Percentiles rank a stretch among this genome's conserved stretches.
These are phyloP conservation scores for Penicillium antarcticum DNA, from an alignment of 495 filamentous ascomycete species.

Conservation along the genomic window DNA sequence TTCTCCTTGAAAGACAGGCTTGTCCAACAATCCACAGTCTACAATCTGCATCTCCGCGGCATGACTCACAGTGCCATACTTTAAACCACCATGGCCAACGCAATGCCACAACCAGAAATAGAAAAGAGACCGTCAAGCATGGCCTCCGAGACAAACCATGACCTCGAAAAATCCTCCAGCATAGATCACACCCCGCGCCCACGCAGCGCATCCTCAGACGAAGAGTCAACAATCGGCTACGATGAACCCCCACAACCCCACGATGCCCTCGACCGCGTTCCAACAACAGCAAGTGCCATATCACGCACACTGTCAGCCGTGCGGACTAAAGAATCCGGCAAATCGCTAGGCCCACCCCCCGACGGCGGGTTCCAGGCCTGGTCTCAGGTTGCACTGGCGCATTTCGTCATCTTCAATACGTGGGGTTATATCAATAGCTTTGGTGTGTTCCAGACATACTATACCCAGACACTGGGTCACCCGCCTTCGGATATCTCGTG, in stretches of 20 bases:
- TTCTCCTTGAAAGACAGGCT: too few species aligned
- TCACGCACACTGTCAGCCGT: conserved; percentile 35
- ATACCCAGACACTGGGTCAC: conserved; percentile 46
- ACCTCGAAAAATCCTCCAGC: not conserved
- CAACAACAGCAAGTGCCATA: conserved; percentile 28
- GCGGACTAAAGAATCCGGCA: conserved; percentile 46
- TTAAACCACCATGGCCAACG: not conserved
- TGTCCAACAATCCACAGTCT: too few species aligned
- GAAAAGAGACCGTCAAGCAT: conserved; percentile 2
- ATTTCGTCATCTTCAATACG: conserved; percentile 67
- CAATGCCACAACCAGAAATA: not conserved
- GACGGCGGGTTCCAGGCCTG: conserved; percentile 62
- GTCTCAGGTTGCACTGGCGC: conserved; percentile 62
- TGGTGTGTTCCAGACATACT: conserved; percentile 80
- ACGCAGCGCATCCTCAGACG: conserved; percentile 13
- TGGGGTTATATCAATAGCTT: conserved; percentile 79
- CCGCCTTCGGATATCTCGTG: conserved; percentile 68
- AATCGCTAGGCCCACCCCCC: conserved; percentile 48
- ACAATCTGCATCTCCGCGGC: too few species aligned
- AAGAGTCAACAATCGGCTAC: conserved; percentile 22
- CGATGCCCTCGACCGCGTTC: conserved; percentile 17
- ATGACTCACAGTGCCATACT: too few species aligned
- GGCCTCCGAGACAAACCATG: not conserved
- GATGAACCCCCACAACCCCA: not conserved
- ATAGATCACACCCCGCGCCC: not conserved